Evolutionary conservation across 2,329 filamentous ascomycete species (phyloP), one percentile per base, ranked within the genome.

Genomic region (Bisporella sp.): DNA sequence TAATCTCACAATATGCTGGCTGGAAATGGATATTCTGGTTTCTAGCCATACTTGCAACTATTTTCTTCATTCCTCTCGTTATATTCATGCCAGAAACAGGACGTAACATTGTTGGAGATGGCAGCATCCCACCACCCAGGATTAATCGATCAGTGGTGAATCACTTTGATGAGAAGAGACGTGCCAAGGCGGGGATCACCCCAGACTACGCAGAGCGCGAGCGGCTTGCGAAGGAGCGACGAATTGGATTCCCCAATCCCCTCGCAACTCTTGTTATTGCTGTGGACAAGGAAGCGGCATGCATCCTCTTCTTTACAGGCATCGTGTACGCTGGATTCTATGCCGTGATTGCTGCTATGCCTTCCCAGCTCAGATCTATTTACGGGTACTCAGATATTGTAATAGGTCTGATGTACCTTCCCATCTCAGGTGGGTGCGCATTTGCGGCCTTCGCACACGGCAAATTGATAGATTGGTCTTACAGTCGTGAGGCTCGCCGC

Each of bases 381-480:
- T 39, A 39, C 13, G 35, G 35, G 9, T 39, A 11, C 35, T 11
- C 9, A 9, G 9, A 39, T 9, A 39, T 39, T 13, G 9, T 11
- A 2, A 39, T 39, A 11, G 9, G 9, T 9, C 35, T 39, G 9
- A 54, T 54, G 31, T 62, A 55, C 41, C 41, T 62, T 9, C 76
- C 76, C 1, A 51, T 75, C 11, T 73, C 73, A 0, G 65, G 59
- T 1, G 75, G 75, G 1, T 72, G 71, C 9, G 63, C 76, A 5
- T 58, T 69, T 1, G 68, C 74, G 62, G 76, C 46, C 73, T 80
- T 61, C 29, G 62, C 61, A 7, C 73, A 76, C 51, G 84, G 87
- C 5, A 64, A 66, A 21, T 44, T 80, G 1, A 66, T 81, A 2
- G 79, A 83, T 33, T 49, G 78, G 75, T 89, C 86, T 63, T 90